phyloP scores from a whole-genome alignment of 257 asterid species.

The Solanum dulcamara region DNA sequence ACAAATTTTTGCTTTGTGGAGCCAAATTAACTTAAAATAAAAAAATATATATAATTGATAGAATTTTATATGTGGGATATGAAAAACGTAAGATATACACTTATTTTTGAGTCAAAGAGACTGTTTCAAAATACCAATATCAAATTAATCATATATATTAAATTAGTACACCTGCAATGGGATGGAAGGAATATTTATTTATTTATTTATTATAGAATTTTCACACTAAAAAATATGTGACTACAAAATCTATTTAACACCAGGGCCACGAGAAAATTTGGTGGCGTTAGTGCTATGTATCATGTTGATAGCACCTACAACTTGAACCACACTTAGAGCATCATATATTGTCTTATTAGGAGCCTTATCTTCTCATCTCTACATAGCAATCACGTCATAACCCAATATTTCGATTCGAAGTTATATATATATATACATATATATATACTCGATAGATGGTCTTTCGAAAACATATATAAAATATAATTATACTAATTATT shows the following conservation, averaged over 20 bases:
- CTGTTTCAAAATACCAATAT: background rate
- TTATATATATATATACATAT: no score
- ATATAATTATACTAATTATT: no score
- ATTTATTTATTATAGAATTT: no score
- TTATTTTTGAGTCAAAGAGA: no score
- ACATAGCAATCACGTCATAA: background rate
- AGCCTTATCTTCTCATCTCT: background rate
- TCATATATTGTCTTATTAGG: background rate
- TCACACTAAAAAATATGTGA: background rate
- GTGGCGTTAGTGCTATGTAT: background rate
- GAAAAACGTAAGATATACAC: no score
- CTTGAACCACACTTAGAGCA: background rate
- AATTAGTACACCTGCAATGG: background rate
- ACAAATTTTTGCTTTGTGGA: background rate
- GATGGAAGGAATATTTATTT: background rate
- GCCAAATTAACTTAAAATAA: background rate
- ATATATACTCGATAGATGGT: no score
- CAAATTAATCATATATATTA: no score
- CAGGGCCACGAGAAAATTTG: background rate
- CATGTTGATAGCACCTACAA: background rate
- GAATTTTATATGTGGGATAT: no score
- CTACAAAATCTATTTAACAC: background rate
- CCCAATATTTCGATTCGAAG: no score
- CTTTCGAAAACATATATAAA: no score
- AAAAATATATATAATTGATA: no score